Conservation (phyloP, 331 rosid genomes). For the Quercus tomentella region DNA sequence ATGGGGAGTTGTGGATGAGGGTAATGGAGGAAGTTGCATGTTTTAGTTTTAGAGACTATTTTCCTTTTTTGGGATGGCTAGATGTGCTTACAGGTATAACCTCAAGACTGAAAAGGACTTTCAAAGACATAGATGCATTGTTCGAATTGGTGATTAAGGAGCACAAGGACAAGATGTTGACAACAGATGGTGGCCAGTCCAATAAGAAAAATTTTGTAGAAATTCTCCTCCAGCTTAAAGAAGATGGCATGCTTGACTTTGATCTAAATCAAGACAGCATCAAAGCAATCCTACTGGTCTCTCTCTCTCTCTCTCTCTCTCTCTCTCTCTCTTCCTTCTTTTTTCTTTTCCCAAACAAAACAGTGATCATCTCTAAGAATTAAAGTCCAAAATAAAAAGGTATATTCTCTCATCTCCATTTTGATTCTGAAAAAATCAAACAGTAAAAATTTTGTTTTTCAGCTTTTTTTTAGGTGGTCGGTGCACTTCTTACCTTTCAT, state of each 20-base stretch:
- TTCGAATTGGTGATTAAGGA: conserved; percentile 31
- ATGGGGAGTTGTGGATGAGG: conserved; percentile 18
- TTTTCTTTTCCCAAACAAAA: too few relatives aligned
- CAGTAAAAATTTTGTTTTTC: too few relatives aligned
- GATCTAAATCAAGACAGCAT: conserved; percentile 23
- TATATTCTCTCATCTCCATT: too few relatives aligned
- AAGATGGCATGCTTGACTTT: background rate
- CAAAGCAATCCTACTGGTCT: conserved; percentile 25
- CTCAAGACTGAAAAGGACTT: background rate
- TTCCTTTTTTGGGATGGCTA: conserved; percentile 42
- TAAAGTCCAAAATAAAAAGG: too few relatives aligned
- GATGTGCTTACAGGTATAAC: conserved; percentile 30
- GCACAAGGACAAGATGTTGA: conserved; percentile 3
- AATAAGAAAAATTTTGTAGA: conserved; percentile 29
- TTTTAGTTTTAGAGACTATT: conserved; percentile 33
- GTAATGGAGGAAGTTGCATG: background rate
- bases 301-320: background rate
- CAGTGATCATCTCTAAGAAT: too few relatives aligned
- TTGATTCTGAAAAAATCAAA: too few relatives aligned
- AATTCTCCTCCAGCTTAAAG: conserved; percentile 30
- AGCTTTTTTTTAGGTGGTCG: too few relatives aligned
- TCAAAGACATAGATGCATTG: conserved; percentile 22
- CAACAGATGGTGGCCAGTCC: background rate
- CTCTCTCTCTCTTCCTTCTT: too few relatives aligned
- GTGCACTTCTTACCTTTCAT: too few relatives aligned